phyloP scores from a whole-genome alignment of 805 yeast species.

The Myxozyma nipponensis region DNA sequence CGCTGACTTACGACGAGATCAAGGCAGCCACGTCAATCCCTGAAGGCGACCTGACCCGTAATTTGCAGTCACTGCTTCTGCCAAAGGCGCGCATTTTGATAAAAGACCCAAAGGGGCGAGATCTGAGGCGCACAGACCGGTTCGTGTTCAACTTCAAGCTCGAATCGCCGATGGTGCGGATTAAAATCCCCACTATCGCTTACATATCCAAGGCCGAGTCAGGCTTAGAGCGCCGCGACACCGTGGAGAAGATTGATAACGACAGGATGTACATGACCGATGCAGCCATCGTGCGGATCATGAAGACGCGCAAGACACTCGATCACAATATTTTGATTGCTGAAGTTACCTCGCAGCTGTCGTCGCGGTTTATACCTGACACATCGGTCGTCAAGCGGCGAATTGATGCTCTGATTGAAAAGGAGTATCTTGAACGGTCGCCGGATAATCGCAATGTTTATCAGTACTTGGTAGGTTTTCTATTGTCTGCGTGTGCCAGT shows the following conservation, averaged over 20 bases:
- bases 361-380: constrained; percentile 64
- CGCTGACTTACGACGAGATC: constrained; percentile 60
- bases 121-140: constrained; percentile 57
- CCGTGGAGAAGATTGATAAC: constrained; percentile 54
- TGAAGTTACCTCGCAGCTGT: constrained; percentile 58
- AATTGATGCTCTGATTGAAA: constrained; percentile 69
- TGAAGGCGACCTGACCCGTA: constrained; percentile 64
- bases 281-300: constrained; percentile 83
- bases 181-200: constrained; percentile 71
- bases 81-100: constrained; percentile 71
- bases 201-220: constrained; percentile 41
- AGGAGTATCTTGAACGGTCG: constrained; percentile 76
- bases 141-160: constrained; percentile 68
- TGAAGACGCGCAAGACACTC: constrained; percentile 66
- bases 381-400: constrained; percentile 65
- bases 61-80: constrained; percentile 78
- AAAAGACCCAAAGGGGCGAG: constrained; percentile 72
- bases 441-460: constrained; percentile 55
- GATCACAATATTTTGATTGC: constrained; percentile 63
- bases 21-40: constrained; percentile 67
- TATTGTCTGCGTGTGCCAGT: background rate
- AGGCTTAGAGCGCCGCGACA: constrained; percentile 48
- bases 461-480: constrained; percentile 59
- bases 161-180: constrained; percentile 60
- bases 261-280: constrained; percentile 67